Conservation (phyloP, 2,329 filamentous ascomycete species). For the Metarhizium sp. region DNA sequence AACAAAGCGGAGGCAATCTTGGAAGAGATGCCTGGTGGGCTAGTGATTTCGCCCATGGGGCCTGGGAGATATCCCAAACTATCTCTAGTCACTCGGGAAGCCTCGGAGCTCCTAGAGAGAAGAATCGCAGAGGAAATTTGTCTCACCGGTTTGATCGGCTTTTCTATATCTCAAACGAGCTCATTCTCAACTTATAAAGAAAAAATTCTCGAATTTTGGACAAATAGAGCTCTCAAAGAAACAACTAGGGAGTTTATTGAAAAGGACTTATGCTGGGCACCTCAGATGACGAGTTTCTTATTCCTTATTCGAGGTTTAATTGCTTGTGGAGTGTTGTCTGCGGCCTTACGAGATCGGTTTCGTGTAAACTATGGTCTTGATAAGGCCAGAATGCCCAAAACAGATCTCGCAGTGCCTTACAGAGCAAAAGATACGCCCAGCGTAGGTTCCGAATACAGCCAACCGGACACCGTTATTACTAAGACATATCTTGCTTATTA, state of each 20-base stretch:
- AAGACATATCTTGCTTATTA: conserved; percentile 62
- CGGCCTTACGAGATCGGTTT: no score
- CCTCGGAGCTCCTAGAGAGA: conserved; percentile 11
- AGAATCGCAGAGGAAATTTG: conserved; percentile 24
- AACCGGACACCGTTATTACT: conserved; percentile 56
- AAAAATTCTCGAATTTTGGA: conserved; percentile 32
- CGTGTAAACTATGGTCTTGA: no score
- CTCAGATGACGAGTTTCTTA: no score
- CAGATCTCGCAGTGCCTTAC: no score
- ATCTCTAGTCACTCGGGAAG: neutral
- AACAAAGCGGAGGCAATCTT: neutral
- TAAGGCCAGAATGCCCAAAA: no score
- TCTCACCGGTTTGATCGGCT: conserved; percentile 23
- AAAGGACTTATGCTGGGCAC: neutral
- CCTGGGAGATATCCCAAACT: neutral
- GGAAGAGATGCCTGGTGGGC: neutral
- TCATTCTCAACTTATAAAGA: conserved; percentile 10
- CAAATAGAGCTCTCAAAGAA: conserved; percentile 14
- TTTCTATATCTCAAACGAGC: conserved; percentile 30
- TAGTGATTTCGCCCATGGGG: neutral
- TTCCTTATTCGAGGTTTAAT: no score
- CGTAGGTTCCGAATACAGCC: conserved; percentile 48
- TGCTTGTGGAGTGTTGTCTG: no score
- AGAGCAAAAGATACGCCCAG: conserved; percentile 45
- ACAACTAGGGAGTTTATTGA: neutral